phyloP scores from a whole-genome alignment of 2,329 filamentous ascomycete genomes.

The Sclerotinia minor region DNA sequence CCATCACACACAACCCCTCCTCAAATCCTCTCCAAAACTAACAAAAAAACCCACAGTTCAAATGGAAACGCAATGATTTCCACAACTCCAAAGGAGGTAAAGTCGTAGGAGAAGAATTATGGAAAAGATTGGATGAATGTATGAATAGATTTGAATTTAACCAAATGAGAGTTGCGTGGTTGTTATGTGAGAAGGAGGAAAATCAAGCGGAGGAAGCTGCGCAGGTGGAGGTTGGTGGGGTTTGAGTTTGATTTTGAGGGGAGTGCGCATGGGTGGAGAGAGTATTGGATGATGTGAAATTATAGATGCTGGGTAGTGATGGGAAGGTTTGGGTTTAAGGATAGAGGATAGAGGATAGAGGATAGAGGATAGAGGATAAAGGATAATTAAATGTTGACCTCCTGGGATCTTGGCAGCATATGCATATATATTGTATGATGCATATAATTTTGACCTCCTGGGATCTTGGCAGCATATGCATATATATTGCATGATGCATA shows the following conservation, averaged over 20 bases:
- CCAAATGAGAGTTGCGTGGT: conserved; percentile 20
- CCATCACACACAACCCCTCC: background rate
- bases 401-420: too few species aligned
- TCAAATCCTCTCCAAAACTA: background rate
- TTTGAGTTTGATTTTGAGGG: background rate
- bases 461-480: too few species aligned
- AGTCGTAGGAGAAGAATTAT: conserved; percentile 16
- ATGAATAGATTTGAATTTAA: conserved; percentile 19
- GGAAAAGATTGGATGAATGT: conserved; percentile 12
- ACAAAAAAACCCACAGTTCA: conserved; percentile 16
- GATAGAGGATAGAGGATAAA: too few species aligned
- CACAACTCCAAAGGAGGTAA: conserved; percentile 19
- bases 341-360: too few species aligned
- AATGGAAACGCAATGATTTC: conserved; percentile 24
- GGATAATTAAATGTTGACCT: too few species aligned
- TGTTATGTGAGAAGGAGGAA: conserved; percentile 20
- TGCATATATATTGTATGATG: too few species aligned
- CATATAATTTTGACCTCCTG: too few species aligned
- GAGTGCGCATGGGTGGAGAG: too few species aligned
- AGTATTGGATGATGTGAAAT: too few species aligned
- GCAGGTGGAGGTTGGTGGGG: background rate
- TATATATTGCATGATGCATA: too few species aligned
- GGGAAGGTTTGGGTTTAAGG: too few species aligned
- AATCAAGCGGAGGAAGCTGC: conserved; percentile 13
- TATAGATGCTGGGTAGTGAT: too few species aligned